A percentile compares a stretch with the other conserved stretches of the same genome.
These are phyloP conservation scores for Leccinum olivaceopallidum DNA, from an alignment of 768 basidiomycete species.

Conservation along the genomic window DNA sequence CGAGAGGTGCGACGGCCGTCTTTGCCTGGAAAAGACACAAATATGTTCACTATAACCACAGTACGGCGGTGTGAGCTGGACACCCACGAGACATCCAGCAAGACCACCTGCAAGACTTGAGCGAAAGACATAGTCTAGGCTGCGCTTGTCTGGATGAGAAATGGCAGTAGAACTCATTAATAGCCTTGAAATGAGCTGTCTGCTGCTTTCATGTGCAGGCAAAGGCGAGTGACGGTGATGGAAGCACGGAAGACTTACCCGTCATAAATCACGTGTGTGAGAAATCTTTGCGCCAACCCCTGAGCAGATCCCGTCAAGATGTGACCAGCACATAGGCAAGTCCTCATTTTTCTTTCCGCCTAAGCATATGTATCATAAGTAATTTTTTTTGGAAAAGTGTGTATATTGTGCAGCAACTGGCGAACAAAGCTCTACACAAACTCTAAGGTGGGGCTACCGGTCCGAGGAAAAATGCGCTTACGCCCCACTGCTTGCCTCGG, in stretches of 20 bases:
- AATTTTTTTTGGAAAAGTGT: too few species aligned
- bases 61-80: not conserved
- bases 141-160: slow-evolving; percentile 52
- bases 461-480: too few species aligned
- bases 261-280: slow-evolving; percentile 14
- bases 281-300: not conserved
- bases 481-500: too few species aligned
- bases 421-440: too few species aligned
- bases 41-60: slow-evolving; percentile 9
- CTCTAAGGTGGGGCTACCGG: too few species aligned
- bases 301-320: too few species aligned
- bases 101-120: slow-evolving; percentile 92
- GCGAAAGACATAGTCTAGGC: slow-evolving; percentile 62
- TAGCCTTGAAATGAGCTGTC: slow-evolving; percentile 6
- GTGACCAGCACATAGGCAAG: too few species aligned
- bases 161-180: slow-evolving; percentile 37
- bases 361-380: not conserved
- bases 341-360: too few species aligned
- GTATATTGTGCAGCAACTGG: too few species aligned
- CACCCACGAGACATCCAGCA: slow-evolving; percentile 88
- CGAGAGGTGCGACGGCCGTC: slow-evolving; percentile 92
- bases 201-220: slow-evolving; percentile 12
- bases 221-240: not conserved
- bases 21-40: slow-evolving; percentile 63
- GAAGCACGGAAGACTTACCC: slow-evolving; percentile 17